These are phyloP conservation scores for Trichoderma citrinoviride DNA, from an alignment of 2,329 filamentous ascomycete genomes.

Conservation along the genomic window DNA sequence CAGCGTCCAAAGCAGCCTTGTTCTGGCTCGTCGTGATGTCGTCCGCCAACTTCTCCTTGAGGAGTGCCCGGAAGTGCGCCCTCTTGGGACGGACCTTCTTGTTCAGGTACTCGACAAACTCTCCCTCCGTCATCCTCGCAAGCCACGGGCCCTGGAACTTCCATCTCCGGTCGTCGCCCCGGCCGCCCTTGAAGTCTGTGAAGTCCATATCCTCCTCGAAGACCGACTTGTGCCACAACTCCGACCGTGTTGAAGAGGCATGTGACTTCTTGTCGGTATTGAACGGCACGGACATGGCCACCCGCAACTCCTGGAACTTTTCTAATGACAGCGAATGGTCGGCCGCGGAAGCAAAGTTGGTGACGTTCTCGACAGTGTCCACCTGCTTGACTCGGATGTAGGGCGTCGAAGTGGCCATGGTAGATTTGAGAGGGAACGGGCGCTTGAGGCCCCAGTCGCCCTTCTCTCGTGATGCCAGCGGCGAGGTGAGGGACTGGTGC, in stretches of 20 bases:
- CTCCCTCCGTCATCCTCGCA: conserved; percentile 58
- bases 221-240: conserved; percentile 47
- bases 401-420: conserved; percentile 68
- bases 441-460: conserved; percentile 96
- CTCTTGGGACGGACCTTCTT: conserved; percentile 54
- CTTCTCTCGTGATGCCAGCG: conserved; percentile 65
- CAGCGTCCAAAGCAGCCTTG: conserved; percentile 41
- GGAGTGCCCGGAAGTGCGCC: conserved; percentile 52
- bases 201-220: conserved; percentile 59
- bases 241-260: conserved; percentile 20
- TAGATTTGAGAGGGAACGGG: conserved; percentile 72
- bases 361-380: conserved; percentile 84
- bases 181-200: conserved; percentile 42
- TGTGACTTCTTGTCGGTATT: conserved; percentile 24
- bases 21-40: conserved; percentile 43
- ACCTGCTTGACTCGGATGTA: conserved; percentile 73
- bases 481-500: conserved; percentile 77
- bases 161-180: conserved; percentile 54
- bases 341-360: conserved; percentile 79
- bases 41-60: conserved; percentile 49
- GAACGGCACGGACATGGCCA: conserved; percentile 63
- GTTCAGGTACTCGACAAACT: conserved; percentile 56
- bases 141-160: conserved; percentile 67
- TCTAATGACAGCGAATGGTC: conserved; percentile 77
- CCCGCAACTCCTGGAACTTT: conserved; percentile 81